Evolutionary conservation across 176 grass and related monocot genomes (phyloP).

Genomic region (Guadua angustifolia): DNA sequence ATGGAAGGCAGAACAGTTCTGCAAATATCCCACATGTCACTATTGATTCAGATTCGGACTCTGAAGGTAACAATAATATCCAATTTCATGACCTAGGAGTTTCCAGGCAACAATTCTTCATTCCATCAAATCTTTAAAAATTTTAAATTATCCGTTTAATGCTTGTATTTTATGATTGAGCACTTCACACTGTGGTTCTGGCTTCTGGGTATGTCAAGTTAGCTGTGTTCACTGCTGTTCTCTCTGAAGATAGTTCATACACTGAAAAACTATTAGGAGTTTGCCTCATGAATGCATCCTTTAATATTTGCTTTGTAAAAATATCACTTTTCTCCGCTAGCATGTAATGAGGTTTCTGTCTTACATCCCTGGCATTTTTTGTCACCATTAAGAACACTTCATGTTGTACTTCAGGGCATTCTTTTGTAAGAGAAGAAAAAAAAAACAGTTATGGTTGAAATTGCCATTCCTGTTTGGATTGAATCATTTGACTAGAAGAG

Average conservation of each 20-base stretch:
- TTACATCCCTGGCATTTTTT: neutral
- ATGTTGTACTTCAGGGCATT: constrained; percentile 12
- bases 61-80: constrained; percentile 63
- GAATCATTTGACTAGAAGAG: constrained; percentile 12
- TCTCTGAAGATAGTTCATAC: constrained; percentile 25
- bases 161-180: constrained; percentile 16
- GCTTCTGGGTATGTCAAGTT: constrained; percentile 22
- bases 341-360: neutral
- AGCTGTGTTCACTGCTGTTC: constrained; percentile 24
- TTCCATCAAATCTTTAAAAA: constrained; percentile 13
- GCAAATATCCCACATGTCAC: constrained; percentile 29
- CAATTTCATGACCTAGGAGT: constrained; percentile 14
- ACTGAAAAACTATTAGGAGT: neutral
- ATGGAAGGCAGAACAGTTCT: constrained; percentile 32
- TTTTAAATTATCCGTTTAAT: neutral
- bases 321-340: neutral
- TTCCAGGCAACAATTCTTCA: constrained; percentile 30
- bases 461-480: neutral
- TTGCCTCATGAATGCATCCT: neutral
- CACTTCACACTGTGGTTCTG: constrained; percentile 31
- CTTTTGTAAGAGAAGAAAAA: neutral
- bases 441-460: neutral
- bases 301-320: constrained; percentile 19
- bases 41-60: constrained; percentile 64
- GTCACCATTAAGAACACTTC: neutral